Percentiles rank a stretch among this genome's conserved stretches.
These are phyloP conservation scores for Bruguiera sexangula DNA, from an alignment of 345 rosid species.

Conservation along the genomic window DNA sequence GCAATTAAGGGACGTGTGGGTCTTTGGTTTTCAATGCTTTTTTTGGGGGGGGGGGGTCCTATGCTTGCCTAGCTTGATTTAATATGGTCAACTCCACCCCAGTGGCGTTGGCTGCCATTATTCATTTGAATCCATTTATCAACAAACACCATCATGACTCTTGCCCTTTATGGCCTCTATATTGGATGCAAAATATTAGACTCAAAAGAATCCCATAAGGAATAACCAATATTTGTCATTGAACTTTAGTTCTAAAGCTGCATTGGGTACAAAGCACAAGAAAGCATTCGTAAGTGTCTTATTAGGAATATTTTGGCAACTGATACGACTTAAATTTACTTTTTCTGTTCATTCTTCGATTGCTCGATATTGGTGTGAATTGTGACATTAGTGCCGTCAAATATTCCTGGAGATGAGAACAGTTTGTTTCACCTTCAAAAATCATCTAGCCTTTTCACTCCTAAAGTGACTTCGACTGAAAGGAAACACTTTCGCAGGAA, in stretches of 20 bases:
- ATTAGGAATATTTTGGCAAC: constrained; percentile 13
- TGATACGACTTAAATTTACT: constrained; percentile 2
- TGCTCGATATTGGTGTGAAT: no score
- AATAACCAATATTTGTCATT: not conserved
- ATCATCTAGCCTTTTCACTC: no score
- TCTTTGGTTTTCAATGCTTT: not conserved
- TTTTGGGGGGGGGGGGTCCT: no score
- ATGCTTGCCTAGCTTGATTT: not conserved
- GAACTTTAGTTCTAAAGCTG: constrained; percentile 26
- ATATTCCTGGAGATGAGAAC: no score
- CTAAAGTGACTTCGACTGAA: no score
- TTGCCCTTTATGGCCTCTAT: constrained; percentile 33
- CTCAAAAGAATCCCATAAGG: constrained; percentile 27
- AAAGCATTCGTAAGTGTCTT: constrained; percentile 17
- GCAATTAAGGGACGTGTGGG: constrained; percentile 1
- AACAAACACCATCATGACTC: constrained; percentile 27
- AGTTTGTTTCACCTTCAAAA: no score
- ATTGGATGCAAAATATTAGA: constrained; percentile 29
- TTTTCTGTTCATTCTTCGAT: no score
- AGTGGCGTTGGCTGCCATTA: constrained; percentile 1
- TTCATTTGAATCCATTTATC: constrained; percentile 4
- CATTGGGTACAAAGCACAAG: constrained; percentile 30
- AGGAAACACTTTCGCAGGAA: no score
- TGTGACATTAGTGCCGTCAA: no score
- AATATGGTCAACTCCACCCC: constrained; percentile 33